Conservation (phyloP, 495 filamentous ascomycete genomes). For the Chaetomidium leptoderma region DNA sequence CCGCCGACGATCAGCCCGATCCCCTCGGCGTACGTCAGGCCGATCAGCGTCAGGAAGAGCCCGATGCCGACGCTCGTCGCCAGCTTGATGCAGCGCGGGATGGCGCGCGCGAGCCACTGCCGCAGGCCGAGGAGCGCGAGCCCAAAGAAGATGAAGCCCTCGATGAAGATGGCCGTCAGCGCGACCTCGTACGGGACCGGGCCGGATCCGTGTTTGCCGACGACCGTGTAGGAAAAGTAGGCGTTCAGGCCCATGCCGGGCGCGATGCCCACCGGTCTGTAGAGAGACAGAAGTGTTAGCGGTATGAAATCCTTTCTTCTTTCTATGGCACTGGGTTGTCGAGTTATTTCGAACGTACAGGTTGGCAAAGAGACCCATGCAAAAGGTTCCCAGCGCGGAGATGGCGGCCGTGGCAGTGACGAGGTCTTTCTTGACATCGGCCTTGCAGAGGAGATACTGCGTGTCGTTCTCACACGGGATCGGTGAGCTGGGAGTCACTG, state of each 20-base stretch:
- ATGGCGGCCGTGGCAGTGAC: conserved; percentile 80
- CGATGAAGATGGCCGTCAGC: conserved; percentile 76
- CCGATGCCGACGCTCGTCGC: conserved; percentile 81
- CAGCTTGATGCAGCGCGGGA: conserved; percentile 75
- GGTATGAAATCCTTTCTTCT: neutral
- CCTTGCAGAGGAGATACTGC: conserved; percentile 60
- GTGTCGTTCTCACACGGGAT: conserved; percentile 51
- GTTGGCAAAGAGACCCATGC: conserved; percentile 71
- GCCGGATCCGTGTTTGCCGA: conserved; percentile 65
- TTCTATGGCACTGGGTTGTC: too few relatives aligned
- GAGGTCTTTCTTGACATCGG: conserved; percentile 67
- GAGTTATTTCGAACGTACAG: conserved; percentile 26
- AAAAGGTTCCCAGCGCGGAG: conserved; percentile 62
- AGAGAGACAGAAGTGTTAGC: conserved; percentile 11
- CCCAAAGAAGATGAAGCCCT: conserved; percentile 67
- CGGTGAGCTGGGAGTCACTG: conserved; percentile 37
- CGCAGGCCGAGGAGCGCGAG: conserved; percentile 71
- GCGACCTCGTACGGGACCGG: conserved; percentile 64
- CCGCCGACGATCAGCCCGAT: conserved; percentile 67
- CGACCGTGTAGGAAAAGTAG: conserved; percentile 79
- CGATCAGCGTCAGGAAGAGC: conserved; percentile 74
- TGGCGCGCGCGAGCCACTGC: conserved; percentile 75
- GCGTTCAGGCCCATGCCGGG: conserved; percentile 84
- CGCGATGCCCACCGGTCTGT: conserved; percentile 67
- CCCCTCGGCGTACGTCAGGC: conserved; percentile 71